These are phyloP conservation scores for Astrothelium macrocarpum DNA, from an alignment of 495 filamentous ascomycete species.

Conservation along the genomic window DNA sequence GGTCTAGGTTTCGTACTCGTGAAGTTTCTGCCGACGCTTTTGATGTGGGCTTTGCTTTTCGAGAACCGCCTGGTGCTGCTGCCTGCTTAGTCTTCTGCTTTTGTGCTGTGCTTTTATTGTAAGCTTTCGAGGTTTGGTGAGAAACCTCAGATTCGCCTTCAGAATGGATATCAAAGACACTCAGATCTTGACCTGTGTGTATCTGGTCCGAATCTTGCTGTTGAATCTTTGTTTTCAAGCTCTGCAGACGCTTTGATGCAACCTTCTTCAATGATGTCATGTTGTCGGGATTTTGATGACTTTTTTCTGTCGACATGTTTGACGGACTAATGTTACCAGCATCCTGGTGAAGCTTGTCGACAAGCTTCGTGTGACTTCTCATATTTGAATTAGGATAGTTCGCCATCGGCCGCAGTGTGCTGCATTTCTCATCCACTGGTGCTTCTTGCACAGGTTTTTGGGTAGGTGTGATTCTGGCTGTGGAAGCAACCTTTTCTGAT, in stretches of 20 bases:
- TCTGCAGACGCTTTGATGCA: too few relatives aligned
- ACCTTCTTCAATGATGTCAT: neutral
- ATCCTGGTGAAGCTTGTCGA: neutral
- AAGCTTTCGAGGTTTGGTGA: neutral
- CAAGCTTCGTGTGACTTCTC: neutral
- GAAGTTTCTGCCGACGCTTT: neutral
- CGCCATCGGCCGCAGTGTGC: conserved; percentile 7
- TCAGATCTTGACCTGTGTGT: neutral
- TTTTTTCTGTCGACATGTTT: neutral
- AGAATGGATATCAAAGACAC: neutral
- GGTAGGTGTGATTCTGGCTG: too few relatives aligned
- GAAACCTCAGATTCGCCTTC: neutral
- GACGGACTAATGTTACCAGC: neutral
- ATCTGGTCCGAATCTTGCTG: neutral
- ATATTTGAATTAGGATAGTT: neutral
- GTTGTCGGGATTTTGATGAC: neutral
- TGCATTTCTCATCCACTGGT: too few relatives aligned
- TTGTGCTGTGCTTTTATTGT: conserved; percentile 1
- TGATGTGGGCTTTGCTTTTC: neutral
- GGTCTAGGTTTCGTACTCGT: neutral
- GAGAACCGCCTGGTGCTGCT: too few relatives aligned
- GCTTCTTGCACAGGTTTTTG: too few relatives aligned
- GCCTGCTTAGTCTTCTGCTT: conserved; percentile 18
- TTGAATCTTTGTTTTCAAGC: too few relatives aligned
- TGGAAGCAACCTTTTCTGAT: too few relatives aligned